Evolutionary conservation across 805 yeast species (phyloP).

Genomic region (Ogataea haglerorum): DNA sequence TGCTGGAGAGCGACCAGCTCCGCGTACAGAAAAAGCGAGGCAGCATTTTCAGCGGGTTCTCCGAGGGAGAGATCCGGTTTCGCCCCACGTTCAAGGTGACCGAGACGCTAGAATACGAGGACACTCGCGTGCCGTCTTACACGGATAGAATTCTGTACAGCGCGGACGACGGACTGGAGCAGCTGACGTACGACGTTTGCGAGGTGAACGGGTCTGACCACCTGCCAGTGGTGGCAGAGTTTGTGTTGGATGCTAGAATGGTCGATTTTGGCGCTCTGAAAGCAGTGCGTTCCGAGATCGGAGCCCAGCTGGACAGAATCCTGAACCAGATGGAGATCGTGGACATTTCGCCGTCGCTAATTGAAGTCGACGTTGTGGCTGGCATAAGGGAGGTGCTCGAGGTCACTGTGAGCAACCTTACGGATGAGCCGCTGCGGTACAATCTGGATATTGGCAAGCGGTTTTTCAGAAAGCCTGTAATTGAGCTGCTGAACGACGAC

Average conservation of each 20-base stretch:
- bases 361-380: slow-evolving; percentile 39
- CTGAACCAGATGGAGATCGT: slow-evolving; percentile 36
- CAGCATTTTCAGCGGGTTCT: slow-evolving; percentile 41
- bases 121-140: slow-evolving; percentile 50
- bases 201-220: slow-evolving; percentile 46
- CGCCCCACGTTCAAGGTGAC: slow-evolving; percentile 53
- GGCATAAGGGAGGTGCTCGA: slow-evolving; percentile 31
- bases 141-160: slow-evolving; percentile 54
- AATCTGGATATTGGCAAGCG: slow-evolving; percentile 33
- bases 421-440: slow-evolving; percentile 38
- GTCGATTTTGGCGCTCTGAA: slow-evolving; percentile 38
- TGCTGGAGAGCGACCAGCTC: slow-evolving; percentile 30
- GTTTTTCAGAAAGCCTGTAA: slow-evolving; percentile 18
- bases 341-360: slow-evolving; percentile 40
- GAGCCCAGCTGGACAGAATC: slow-evolving; percentile 28
- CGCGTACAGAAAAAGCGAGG: slow-evolving; percentile 33
- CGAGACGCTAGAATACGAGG: slow-evolving; percentile 26
- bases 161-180: slow-evolving; percentile 18
- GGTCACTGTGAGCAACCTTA: slow-evolving; percentile 34
- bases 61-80: slow-evolving; percentile 46
- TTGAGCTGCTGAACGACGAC: slow-evolving; percentile 16
- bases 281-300: slow-evolving; percentile 34
- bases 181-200: slow-evolving; percentile 20
- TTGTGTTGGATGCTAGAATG: slow-evolving; percentile 30
- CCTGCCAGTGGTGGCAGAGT: slow-evolving; percentile 47